Evolutionary conservation across 2,329 filamentous ascomycete species (phyloP), one percentile per base, ranked within the genome.

Genomic region (Trichoderma sp.): DNA sequence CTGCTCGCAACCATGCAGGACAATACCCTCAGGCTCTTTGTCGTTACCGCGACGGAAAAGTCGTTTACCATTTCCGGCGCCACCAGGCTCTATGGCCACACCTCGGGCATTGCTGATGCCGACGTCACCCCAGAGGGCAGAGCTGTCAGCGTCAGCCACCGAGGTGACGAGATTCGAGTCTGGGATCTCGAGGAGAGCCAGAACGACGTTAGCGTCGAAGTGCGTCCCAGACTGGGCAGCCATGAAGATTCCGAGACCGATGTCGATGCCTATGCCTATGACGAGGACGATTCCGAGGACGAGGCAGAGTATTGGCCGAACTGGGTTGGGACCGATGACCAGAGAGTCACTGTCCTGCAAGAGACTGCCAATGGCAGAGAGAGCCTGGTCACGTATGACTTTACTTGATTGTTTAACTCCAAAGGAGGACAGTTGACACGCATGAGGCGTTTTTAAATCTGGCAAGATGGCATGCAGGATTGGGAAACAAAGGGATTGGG

Each of bases 241-340:
- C n/a, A n/a, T n/a, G n/a, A n/a, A 39, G 72, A 72, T 35, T 71
- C 67, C 35, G 68, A 69, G n/a, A n/a, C n/a, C 5, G 63, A n/a
- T n/a, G n/a, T n/a, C n/a, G n/a, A n/a, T n/a, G n/a, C n/a, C 15
- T 27, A 63, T 15, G 39, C 56, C 12, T 61, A 37, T 48, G 53
- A 22, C 45, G 58, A 61, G 50, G 68, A 57, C 53, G 22, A 53
- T n/a, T 29, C 25, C n/a, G 65, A 73, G 34, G 73, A 48, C 42
- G 42, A 76, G 45, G 80, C 80, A 76, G 81, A 85, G 39, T 83
- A 84, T 68, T 77, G 79, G 58, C 80, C 83, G 68, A 86, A 86
- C 61, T 94, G 91, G 87, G 88, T 97, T 9, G 92, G 92, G 0
- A 97, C 97, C 74, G 93, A 97, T 74, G 92, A 97, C 52, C 92